Conservation (phyloP, 192 early-diverging fungal genomes). For the Backusella circina region DNA sequence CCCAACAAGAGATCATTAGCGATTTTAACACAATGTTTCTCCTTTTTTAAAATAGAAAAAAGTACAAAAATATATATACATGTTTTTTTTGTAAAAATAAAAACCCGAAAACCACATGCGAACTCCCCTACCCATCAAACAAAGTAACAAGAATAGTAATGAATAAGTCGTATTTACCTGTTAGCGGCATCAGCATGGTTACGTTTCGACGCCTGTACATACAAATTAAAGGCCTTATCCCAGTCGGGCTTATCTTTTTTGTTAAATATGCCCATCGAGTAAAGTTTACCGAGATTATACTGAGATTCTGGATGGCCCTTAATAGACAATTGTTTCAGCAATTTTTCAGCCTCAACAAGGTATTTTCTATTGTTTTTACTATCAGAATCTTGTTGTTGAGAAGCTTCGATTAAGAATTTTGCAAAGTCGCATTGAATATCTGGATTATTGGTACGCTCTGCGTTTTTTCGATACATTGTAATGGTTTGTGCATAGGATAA, state of each 20-base stretch:
- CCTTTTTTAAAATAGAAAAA: neutral
- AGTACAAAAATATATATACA: neutral
- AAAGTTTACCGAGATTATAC: conserved; percentile 60
- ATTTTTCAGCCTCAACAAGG: conserved; percentile 59
- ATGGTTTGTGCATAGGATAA: conserved; percentile 53
- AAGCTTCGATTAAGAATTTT: conserved; percentile 55
- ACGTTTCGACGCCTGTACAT: conserved; percentile 65
- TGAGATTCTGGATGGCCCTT: conserved; percentile 60
- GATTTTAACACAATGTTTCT: neutral
- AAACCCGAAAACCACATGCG: neutral
- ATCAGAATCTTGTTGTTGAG: conserved; percentile 18
- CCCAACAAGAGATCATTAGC: neutral
- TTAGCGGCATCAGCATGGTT: conserved; percentile 62
- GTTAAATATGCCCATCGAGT: conserved; percentile 54
- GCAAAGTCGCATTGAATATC: conserved; percentile 65
- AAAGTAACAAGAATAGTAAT: neutral
- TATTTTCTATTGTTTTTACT: conserved; percentile 32
- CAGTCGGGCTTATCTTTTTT: conserved; percentile 56
- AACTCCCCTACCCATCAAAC: neutral
- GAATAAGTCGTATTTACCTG: conserved; percentile 1
- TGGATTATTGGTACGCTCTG: conserved; percentile 56
- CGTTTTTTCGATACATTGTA: conserved; percentile 58
- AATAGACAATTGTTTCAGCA: conserved; percentile 55
- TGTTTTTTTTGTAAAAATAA: neutral
- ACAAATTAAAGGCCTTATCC: conserved; percentile 59